Evolutionary conservation across 768 basidiomycete species (phyloP), one percentile per base, ranked within the genome.

Genomic region (Suillus subaureus): DNA sequence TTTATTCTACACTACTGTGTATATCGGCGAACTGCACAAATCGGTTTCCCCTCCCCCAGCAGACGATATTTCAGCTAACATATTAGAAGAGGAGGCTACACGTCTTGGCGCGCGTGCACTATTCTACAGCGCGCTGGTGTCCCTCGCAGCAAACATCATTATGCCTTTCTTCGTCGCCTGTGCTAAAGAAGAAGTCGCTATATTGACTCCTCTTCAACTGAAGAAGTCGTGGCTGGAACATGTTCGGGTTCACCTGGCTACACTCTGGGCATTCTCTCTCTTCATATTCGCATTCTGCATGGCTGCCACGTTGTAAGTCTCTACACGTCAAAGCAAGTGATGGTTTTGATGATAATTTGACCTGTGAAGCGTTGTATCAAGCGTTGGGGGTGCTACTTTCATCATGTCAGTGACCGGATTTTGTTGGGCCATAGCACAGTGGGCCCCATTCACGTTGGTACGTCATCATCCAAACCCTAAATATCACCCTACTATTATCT

Each of bases 401-500:
- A 83, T 98, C 66, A 86, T 97, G 61, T 85, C 89, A 9, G 69
- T 92, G 15, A 89, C 90, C 8, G 97, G 97, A 0, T 90, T 97
- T 70, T 90, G 92, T n/a, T 97, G 92, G 93, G 94, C 95, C 6
- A 84, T 98, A 61, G 86, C 90, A 0, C 90, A 91, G 76, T 98
- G 96, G 97, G 94, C 89, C 4, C 96, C 96, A 3, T 97, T 94
- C 77, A 88, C 94, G 0, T 77, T 99, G 72, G 94, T 96, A 68
- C 56, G 87, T 79, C 21, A 35, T 35, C 39, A 28, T 28, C 26
- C 64, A 62, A 55, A 40, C 45, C 47, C 43, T n/a, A 18, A 39
- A 12, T 28, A 16, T n/a, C 37, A 37, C 57, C 35, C 66, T 68
- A 69, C 72, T 71, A 68, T 67, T 49, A 6, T 26, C 68, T 63